Evolutionary conservation across 2,329 filamentous ascomycete genomes (phyloP).

Genomic region (Sporothrix humicola): DNA sequence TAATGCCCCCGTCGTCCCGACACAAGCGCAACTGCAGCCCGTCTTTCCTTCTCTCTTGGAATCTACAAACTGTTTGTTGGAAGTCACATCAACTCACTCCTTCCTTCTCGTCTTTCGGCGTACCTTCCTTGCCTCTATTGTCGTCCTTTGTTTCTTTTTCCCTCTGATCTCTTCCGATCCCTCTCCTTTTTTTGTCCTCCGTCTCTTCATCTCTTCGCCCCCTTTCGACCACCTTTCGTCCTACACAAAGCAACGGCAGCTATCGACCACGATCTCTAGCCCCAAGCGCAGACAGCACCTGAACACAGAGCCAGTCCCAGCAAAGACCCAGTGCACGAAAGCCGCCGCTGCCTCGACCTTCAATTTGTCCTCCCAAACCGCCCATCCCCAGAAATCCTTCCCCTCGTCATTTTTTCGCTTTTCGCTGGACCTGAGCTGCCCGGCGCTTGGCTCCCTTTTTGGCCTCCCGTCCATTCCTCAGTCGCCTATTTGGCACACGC

Average conservation of each 20-base stretch:
- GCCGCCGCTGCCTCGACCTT: slow-evolving; percentile 2
- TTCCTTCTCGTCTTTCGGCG: neutral
- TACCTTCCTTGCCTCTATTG: neutral
- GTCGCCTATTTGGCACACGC: slow-evolving; percentile 4
- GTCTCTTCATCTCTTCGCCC: neutral
- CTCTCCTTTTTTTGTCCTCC: neutral
- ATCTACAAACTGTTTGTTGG: slow-evolving; percentile 1
- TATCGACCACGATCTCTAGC: slow-evolving; percentile 11
- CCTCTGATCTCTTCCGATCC: slow-evolving; percentile 1
- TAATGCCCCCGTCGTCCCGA: slow-evolving; percentile 27
- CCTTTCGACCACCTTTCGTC: neutral
- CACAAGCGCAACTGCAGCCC: slow-evolving; percentile 15
- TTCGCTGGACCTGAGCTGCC: slow-evolving; percentile 23
- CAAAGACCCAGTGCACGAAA: slow-evolving; percentile 7
- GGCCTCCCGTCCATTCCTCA: slow-evolving; percentile 23
- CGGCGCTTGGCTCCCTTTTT: slow-evolving; percentile 31
- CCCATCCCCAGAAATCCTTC: neutral
- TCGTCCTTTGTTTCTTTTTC: slow-evolving; percentile 4
- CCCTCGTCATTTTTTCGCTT: neutral
- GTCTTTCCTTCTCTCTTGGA: slow-evolving; percentile 30
- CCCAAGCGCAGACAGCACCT: slow-evolving; percentile 16
- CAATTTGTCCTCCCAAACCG: slow-evolving; percentile 14
- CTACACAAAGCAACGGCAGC: neutral
- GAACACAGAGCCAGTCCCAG: neutral
- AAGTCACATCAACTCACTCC: neutral